phyloP scores from a whole-genome alignment of 2,329 filamentous ascomycete genomes.

The Apiospora malaysiana region DNA sequence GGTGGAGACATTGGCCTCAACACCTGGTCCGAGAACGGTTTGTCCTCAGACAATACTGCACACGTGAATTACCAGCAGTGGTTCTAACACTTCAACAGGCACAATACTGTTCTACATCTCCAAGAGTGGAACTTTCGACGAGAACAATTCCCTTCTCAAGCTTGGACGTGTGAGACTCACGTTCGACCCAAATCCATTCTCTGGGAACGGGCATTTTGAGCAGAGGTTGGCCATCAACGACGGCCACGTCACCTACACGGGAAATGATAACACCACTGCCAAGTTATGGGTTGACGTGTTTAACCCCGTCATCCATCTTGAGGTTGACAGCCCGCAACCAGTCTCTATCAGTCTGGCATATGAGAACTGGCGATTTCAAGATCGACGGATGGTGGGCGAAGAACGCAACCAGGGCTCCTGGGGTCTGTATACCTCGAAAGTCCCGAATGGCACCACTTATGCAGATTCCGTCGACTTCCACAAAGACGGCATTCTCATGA shows the following conservation, averaged over 20 bases:
- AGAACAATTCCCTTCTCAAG: conserved; percentile 21
- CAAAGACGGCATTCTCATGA: conserved; percentile 6
- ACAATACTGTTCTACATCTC: conserved; percentile 20
- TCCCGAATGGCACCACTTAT: conserved; percentile 17
- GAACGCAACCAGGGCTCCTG: conserved; percentile 18
- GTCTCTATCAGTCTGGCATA: conserved; percentile 2
- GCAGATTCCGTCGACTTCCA: conserved; percentile 8
- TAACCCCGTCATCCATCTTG: conserved; percentile 10
- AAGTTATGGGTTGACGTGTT: conserved; percentile 19
- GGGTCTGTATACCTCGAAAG: conserved; percentile 17
- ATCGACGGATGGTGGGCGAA: conserved; percentile 17
- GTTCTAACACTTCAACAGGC: background rate
- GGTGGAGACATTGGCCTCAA: conserved; percentile 21
- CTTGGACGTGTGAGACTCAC: conserved; percentile 18
- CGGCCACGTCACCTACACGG: conserved; percentile 13
- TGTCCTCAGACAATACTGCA: background rate
- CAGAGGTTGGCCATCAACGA: conserved; percentile 16
- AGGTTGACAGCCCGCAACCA: conserved; percentile 4
- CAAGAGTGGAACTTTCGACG: conserved; percentile 21
- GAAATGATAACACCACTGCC: conserved; percentile 7
- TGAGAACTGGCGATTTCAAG: conserved; percentile 10
- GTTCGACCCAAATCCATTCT: conserved; percentile 19
- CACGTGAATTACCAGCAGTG: background rate
- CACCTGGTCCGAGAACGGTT: conserved; percentile 20
- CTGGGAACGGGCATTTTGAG: background rate